A percentile compares a stretch with the other conserved stretches of the same genome.
These are phyloP conservation scores for Trichoderma koningii DNA, from an alignment of 2,329 filamentous ascomycete genomes.

Conservation along the genomic window DNA sequence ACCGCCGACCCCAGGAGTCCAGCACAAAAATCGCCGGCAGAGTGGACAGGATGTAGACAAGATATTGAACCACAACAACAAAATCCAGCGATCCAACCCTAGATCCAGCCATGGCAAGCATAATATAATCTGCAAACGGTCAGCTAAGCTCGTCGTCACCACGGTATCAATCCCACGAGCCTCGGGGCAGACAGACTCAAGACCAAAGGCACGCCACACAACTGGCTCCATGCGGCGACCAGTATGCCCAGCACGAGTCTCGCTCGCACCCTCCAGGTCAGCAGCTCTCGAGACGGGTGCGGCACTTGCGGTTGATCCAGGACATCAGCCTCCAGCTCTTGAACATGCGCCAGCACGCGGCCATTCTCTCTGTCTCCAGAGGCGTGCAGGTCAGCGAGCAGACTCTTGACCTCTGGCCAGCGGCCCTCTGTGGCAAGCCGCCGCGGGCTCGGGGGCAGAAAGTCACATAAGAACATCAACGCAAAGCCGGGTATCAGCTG, in stretches of 20 bases:
- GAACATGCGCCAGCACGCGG: conserved; percentile 63
- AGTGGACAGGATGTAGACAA: no score
- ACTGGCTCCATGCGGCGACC: conserved; percentile 62
- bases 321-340: conserved; percentile 60
- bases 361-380: conserved; percentile 57
- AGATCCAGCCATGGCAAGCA: no score
- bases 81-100: no score
- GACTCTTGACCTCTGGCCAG: conserved; percentile 64
- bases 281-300: conserved; percentile 49
- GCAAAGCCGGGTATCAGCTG: conserved; percentile 59
- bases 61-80: no score
- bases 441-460: conserved; percentile 65
- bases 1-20: no score
- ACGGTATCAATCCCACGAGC: no score
- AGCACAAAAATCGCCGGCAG: no score
- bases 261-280: conserved; percentile 44
- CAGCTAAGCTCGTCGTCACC: no score
- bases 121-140: no score
- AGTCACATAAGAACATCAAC: conserved; percentile 57
- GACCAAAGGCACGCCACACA: conserved; percentile 63
- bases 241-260: conserved; percentile 60
- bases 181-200: conserved; percentile 41
- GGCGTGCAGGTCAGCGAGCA: conserved; percentile 62
- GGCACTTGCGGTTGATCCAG: conserved; percentile 54
- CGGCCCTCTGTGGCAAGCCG: conserved; percentile 70